These are phyloP conservation scores for Suhomyces xylopsoci DNA, from an alignment of 805 yeast genomes.

Conservation along the genomic window DNA sequence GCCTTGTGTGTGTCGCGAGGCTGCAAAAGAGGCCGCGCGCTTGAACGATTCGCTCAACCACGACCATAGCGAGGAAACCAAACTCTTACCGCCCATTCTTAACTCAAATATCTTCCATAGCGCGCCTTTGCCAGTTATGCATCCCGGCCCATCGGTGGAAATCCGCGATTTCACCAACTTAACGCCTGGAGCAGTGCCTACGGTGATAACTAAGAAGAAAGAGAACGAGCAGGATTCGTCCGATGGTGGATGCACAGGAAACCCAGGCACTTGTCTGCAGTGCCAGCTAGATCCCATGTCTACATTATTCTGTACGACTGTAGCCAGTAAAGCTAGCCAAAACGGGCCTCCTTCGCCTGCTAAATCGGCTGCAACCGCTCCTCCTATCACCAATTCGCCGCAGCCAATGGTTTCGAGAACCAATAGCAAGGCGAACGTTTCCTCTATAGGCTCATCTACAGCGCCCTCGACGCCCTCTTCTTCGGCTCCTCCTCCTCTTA, in stretches of 20 bases:
- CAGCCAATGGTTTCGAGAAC: slow-evolving; percentile 10
- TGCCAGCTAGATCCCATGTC: slow-evolving; percentile 87
- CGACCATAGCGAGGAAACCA: slow-evolving; percentile 13
- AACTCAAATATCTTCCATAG: slow-evolving; percentile 23
- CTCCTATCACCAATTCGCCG: slow-evolving; percentile 2
- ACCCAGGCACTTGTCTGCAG: slow-evolving; percentile 83
- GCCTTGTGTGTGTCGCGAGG: slow-evolving; percentile 89
- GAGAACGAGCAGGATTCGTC: slow-evolving; percentile 4
- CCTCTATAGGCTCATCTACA: slow-evolving; percentile 13
- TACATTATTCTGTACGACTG: slow-evolving; percentile 82
- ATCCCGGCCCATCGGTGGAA: slow-evolving; percentile 62
- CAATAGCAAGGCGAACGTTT: slow-evolving; percentile 13
- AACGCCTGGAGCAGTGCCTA: slow-evolving; percentile 37
- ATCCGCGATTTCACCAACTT: slow-evolving; percentile 43
- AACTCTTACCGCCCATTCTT: slow-evolving; percentile 39
- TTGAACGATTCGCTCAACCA: slow-evolving; percentile 27
- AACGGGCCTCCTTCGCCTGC: background rate
- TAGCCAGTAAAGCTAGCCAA: slow-evolving; percentile 53
- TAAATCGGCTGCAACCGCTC: background rate
- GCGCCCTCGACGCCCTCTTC: slow-evolving; percentile 18
- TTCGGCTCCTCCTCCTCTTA: slow-evolving; percentile 13
- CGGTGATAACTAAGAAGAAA: slow-evolving; percentile 21
- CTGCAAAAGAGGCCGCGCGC: slow-evolving; percentile 50
- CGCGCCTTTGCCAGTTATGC: slow-evolving; percentile 53
- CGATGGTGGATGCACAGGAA: slow-evolving; percentile 65